A percentile compares a stretch with the other conserved stretches of the same genome.
phyloP scores from a whole-genome alignment of 192 early-diverging fungal genomes.

The Coemansia erecta region DNA sequence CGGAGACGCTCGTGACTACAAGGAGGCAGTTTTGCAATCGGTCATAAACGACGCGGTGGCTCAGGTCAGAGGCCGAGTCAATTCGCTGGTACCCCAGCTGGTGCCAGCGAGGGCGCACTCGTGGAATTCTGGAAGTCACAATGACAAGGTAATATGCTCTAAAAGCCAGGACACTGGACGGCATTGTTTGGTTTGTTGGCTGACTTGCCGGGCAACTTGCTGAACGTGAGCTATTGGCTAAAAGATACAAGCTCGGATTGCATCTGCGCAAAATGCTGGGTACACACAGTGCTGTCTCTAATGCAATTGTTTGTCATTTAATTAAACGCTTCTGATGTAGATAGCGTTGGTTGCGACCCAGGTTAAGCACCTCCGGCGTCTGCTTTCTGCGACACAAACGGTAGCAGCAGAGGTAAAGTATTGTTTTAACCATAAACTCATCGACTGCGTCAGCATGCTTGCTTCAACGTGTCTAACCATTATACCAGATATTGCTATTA shows the following conservation, averaged over 20 bases:
- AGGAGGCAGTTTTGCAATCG: conserved; percentile 14
- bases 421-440: not conserved
- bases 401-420: conserved; percentile 2
- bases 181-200: too few relatives aligned
- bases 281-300: too few relatives aligned
- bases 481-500: not conserved
- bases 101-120: not conserved
- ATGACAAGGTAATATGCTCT: conserved; percentile 11
- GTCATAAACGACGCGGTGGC: conserved; percentile 19
- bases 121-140: conserved; percentile 15
- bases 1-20: conserved; percentile 12
- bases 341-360: not conserved
- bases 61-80: conserved; percentile 6
- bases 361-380: not conserved
- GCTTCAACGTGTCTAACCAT: too few relatives aligned
- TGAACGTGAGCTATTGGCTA: not conserved
- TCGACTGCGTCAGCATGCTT: too few relatives aligned
- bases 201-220: not conserved
- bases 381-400: not conserved
- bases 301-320: too few relatives aligned
- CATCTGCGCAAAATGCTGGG: not conserved
- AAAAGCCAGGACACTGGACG: too few relatives aligned
- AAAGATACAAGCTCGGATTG: not conserved
- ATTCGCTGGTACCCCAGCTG: conserved; percentile 11
- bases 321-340: not conserved